Evolutionary conservation across 139 green algal genomes (phyloP).

Genomic region (Coelastrella sp.): DNA sequence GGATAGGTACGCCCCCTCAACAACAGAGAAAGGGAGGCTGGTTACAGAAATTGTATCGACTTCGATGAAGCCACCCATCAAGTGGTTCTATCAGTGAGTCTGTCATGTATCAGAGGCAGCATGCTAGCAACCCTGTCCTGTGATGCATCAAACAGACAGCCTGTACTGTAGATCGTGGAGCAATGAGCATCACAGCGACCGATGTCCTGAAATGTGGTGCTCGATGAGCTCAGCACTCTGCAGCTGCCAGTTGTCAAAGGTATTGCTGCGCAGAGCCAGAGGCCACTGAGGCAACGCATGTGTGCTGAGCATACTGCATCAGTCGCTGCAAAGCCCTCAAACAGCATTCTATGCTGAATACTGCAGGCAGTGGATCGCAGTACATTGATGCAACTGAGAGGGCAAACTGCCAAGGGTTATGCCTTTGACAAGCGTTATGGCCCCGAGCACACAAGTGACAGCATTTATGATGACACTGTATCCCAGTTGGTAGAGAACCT

Average conservation of each 20-base stretch:
- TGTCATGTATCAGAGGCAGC: neutral
- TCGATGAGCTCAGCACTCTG: too few relatives aligned
- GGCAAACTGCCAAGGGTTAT: slow-evolving; percentile 68
- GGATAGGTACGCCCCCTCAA: slow-evolving; percentile 73
- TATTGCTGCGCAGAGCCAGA: too few relatives aligned
- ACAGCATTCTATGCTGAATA: neutral
- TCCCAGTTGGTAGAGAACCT: slow-evolving; percentile 66
- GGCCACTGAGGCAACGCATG: too few relatives aligned
- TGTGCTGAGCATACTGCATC: too few relatives aligned
- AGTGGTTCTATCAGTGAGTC: slow-evolving; percentile 72
- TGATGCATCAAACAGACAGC: neutral
- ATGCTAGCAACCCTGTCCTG: neutral
- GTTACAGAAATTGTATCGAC: slow-evolving; percentile 65
- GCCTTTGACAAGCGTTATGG: slow-evolving; percentile 72
- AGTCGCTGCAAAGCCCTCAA: neutral
- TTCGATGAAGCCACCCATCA: slow-evolving; percentile 76
- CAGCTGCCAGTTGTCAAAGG: too few relatives aligned
- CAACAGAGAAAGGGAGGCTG: slow-evolving; percentile 60
- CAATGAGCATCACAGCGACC: too few relatives aligned
- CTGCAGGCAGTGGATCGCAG: slow-evolving; percentile 74
- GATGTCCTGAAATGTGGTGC: too few relatives aligned
- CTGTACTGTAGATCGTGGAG: too few relatives aligned
- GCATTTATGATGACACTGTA: slow-evolving; percentile 72
- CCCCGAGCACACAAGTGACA: slow-evolving; percentile 59
- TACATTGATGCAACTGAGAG: slow-evolving; percentile 70